Evolutionary conservation across 257 asterid species (phyloP).

Genomic region (Solanum gandarillasii): DNA sequence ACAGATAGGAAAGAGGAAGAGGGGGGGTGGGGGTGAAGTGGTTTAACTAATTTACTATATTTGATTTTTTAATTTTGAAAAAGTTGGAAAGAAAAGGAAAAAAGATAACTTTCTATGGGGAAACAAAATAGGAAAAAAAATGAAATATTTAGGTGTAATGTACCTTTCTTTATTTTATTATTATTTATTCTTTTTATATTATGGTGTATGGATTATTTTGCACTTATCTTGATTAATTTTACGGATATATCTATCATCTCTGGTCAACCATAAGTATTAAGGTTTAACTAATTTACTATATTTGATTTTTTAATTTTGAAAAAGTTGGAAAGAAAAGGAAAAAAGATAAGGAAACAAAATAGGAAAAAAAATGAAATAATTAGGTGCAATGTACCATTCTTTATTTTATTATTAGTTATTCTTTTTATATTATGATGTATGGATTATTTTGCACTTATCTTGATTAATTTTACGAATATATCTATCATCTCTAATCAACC

Average conservation of each 20-base stretch:
- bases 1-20: neutral
- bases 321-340: neutral
- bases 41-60: neutral
- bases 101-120: neutral
- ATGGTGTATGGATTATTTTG: neutral
- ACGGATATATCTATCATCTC: neutral
- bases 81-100: neutral
- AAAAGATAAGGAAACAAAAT: neutral
- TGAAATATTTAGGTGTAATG: neutral
- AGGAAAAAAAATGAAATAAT: neutral
- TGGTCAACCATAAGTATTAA: too few relatives aligned
- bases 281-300: neutral
- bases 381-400: neutral
- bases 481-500: neutral
- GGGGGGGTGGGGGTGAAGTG: neutral
- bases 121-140: neutral
- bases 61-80: neutral
- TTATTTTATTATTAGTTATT: neutral
- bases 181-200: too few relatives aligned
- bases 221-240: too few relatives aligned
- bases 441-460: neutral
- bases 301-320: neutral
- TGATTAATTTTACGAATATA: too few relatives aligned
- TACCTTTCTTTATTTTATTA: neutral
- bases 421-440: neutral